Evolutionary conservation across 345 rosid genomes (phyloP).

Genomic region (Aurinia saxatilis): DNA sequence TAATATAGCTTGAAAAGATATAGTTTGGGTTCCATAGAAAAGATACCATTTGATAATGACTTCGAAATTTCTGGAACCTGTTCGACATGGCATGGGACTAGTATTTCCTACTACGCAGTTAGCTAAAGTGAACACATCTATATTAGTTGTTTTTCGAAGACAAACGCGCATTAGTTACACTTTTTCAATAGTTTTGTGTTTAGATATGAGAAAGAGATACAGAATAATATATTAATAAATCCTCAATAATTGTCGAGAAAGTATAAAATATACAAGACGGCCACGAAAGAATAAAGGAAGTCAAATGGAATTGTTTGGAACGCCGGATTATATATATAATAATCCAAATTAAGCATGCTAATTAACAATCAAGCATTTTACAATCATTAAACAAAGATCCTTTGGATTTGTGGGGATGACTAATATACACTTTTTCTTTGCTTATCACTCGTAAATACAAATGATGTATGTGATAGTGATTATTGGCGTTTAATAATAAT

Average conservation of each 20-base stretch:
- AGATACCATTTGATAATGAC: neutral
- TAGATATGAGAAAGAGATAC: neutral
- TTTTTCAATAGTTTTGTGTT: neutral
- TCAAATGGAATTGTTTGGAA: slow-evolving; percentile 17
- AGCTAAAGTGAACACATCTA: neutral
- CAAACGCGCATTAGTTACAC: neutral
- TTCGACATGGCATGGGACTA: neutral
- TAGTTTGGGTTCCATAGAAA: neutral
- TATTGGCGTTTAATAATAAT: too few species aligned
- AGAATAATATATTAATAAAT: neutral
- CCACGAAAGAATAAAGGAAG: slow-evolving; percentile 13
- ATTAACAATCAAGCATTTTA: slow-evolving; percentile 9
- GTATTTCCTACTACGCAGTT: neutral
- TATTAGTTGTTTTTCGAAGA: neutral
- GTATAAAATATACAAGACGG: slow-evolving; percentile 11
- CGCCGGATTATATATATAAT: neutral
- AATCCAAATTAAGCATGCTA: slow-evolving; percentile 17
- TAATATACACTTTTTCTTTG: neutral
- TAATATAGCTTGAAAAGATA: neutral
- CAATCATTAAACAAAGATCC: slow-evolving; percentile 20
- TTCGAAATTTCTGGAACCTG: neutral
- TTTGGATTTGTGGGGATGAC: slow-evolving; percentile 26
- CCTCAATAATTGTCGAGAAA: slow-evolving; percentile 9
- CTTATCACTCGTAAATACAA: too few species aligned
- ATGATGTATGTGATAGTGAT: too few species aligned